phyloP scores from a whole-genome alignment of 83 land plant species.

The Isoetes engelmannii region DNA sequence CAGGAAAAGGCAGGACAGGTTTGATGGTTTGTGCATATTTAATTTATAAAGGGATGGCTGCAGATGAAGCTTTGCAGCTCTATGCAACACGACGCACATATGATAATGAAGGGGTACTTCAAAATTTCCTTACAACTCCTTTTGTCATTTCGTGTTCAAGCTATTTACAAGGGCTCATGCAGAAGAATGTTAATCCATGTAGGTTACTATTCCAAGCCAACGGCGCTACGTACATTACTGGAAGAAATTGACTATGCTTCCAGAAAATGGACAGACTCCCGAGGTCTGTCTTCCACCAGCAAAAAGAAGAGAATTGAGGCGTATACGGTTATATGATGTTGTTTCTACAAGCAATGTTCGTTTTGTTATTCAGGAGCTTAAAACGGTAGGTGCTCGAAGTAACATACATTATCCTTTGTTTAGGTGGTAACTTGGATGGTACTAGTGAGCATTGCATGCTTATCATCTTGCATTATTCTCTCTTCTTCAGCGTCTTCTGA shows the following conservation, averaged over 20 bases:
- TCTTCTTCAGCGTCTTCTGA: no score
- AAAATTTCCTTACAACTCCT: neutral
- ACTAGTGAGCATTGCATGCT: no score
- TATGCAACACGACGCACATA: conserved; percentile 57
- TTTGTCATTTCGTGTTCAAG: neutral
- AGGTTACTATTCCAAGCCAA: conserved; percentile 29
- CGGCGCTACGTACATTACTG: conserved; percentile 71
- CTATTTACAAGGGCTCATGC: neutral
- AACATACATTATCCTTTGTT: neutral
- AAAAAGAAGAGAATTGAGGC: conserved; percentile 47
- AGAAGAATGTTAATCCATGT: neutral
- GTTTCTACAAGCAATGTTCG: conserved; percentile 36
- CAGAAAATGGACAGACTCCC: conserved; percentile 36
- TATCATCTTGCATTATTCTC: no score
- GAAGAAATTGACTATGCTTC: conserved; percentile 35
- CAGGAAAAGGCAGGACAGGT: conserved; percentile 78
- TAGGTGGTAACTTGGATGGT: neutral
- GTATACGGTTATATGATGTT: conserved; percentile 61
- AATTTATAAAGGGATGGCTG: conserved; percentile 59
- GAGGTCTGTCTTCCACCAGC: conserved; percentile 41
- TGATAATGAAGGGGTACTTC: conserved; percentile 60
- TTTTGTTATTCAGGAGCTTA: conserved; percentile 44
- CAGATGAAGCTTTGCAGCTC: conserved; percentile 53
- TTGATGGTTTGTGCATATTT: conserved; percentile 76
- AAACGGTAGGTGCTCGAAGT: conserved; percentile 34